Base-by-base conservation (phyloP, 1,139 yeast species). In the Suhomyces coccinellae region DNA sequence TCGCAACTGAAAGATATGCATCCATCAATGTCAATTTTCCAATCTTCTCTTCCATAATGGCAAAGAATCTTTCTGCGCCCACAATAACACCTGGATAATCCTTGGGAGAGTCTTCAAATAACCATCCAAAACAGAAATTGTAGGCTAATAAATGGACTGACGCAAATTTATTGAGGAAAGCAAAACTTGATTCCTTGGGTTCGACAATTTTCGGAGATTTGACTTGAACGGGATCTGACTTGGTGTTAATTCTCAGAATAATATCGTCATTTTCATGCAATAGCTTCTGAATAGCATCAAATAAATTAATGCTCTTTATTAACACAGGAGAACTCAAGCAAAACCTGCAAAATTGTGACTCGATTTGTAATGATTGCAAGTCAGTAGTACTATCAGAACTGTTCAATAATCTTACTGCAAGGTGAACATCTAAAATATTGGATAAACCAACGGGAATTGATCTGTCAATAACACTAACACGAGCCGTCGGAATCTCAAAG, bases 71-170 rank as follows among this genome's bases (percentile, higher is more conserved):
- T 50, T 86, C 87, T 43, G 87, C 88, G 0, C 97, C 97, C 38
- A 82, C 52, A 36, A 86, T 82, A n/a, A 87, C 58, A 15, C 96
- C 97, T 0, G 84, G 83, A 41, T 74, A 73, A 24, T 69, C 72
- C 17, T 78, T 77, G 22, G 69, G 68, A 4, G 63, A 48, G 26
- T 59, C 60, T 29, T 65, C 66, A 58, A 85, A 85, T 6, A 88
- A 61, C 90, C 95, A 87, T 0, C 95, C 96, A 30, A 85, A 49
- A 55, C 95, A 85, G 50, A 86, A 75, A 53, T 85, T 81, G 52
- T 83, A 79, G 0, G 90, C 78, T 10, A 83, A 62, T 38, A 87
- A 72, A 45, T 81, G 85, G 34, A 86, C 69, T 0, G 87, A 65
- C 14, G 77, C 66, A 48, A 77, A 70, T 9, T 63, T 61, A 40